These are phyloP conservation scores for Colletotrichum aenigma DNA, from an alignment of 2,329 filamentous ascomycete species.

Conservation along the genomic window DNA sequence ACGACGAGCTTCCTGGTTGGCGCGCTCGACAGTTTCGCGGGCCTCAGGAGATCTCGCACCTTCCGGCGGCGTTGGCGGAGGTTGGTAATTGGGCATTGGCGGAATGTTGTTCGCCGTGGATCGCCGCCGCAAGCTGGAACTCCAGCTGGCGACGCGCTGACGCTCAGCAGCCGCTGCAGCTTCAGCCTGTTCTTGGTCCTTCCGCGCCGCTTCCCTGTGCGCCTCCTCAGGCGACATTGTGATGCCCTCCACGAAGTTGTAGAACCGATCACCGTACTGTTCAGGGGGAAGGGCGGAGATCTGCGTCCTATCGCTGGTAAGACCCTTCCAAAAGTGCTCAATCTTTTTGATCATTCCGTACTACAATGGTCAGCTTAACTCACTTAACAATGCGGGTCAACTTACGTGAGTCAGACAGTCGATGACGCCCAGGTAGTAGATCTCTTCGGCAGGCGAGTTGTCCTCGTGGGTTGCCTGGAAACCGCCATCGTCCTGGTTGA, in stretches of 20 bases:
- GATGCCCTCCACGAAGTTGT: conserved; percentile 88
- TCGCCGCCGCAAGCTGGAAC: conserved; percentile 35
- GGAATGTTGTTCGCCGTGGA: conserved; percentile 36
- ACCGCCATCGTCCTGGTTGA: conserved; percentile 93
- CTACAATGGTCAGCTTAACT: conserved; percentile 46
- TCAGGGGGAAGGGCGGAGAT: conserved; percentile 93
- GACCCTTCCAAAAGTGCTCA: conserved; percentile 96
- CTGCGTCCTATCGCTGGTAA: conserved; percentile 80
- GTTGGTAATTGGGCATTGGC: conserved; percentile 50
- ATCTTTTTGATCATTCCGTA: conserved; percentile 94
- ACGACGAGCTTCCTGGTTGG: conserved; percentile 40
- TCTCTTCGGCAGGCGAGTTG: conserved; percentile 82
- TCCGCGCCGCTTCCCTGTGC: conserved; percentile 64
- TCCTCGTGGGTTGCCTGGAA: conserved; percentile 93
- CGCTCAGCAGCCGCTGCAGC: conserved; percentile 36
- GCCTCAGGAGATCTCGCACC: conserved; percentile 39
- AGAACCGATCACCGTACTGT: conserved; percentile 91
- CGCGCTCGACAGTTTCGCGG: conserved; percentile 44
- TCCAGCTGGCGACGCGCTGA: conserved; percentile 41
- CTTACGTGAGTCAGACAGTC: conserved; percentile 96
- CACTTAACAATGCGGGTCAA: conserved; percentile 25
- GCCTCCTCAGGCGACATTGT: conserved; percentile 91
- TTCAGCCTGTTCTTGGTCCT: conserved; percentile 64
- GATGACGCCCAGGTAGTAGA: conserved; percentile 98
- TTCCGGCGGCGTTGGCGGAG: conserved; percentile 44